These are phyloP conservation scores for Scheffersomyces illinoinensis DNA, from an alignment of 1,139 yeast species.

Conservation along the genomic window DNA sequence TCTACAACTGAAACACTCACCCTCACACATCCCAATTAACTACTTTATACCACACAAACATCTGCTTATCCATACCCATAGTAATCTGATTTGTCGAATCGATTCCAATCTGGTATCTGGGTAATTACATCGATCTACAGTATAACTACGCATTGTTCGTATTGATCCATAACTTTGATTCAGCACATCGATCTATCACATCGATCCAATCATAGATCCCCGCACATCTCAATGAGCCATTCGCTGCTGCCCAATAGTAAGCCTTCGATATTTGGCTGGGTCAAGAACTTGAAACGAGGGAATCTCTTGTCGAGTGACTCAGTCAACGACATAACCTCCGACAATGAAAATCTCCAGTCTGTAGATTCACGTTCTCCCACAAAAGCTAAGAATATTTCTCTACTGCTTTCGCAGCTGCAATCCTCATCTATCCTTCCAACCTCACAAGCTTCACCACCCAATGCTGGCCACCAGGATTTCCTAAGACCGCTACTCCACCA, in stretches of 20 bases:
- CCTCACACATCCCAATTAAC: background rate
- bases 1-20: background rate
- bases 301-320: slow-evolving; percentile 42
- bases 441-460: slow-evolving; percentile 12
- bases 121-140: background rate
- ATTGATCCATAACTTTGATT: background rate
- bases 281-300: slow-evolving; percentile 44
- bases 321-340: slow-evolving; percentile 39
- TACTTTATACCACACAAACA: background rate
- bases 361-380: slow-evolving; percentile 28
- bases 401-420: background rate
- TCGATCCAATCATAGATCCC: background rate
- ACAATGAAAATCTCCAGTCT: slow-evolving; percentile 23
- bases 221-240: slow-evolving; percentile 32
- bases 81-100: background rate
- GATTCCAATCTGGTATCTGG: background rate
- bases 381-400: slow-evolving; percentile 14
- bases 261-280: slow-evolving; percentile 49
- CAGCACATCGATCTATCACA: background rate
- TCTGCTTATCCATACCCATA: background rate
- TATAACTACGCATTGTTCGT: background rate
- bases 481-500: slow-evolving; percentile 50
- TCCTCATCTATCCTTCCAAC: background rate
- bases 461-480: slow-evolving; percentile 26
- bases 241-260: slow-evolving; percentile 45